Conservation (phyloP, 1,284 basidiomycete species). For the Cryptococcus hybrid region DNA sequence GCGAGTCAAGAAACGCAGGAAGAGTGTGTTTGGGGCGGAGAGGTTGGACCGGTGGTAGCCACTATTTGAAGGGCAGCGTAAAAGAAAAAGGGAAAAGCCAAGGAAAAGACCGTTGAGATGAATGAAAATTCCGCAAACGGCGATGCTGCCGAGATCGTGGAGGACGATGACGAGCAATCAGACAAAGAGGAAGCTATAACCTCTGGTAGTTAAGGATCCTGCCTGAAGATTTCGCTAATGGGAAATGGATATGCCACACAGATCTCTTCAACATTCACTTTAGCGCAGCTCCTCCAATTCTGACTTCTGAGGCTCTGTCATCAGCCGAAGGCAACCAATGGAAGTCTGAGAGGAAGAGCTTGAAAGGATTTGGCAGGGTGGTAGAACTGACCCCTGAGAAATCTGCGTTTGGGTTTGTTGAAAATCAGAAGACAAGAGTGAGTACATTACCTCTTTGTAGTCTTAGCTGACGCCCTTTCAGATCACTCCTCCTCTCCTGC, state of each 20-base stretch:
- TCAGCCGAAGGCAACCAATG: constrained; percentile 35
- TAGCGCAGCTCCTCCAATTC: constrained; percentile 31
- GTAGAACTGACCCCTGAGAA: constrained; percentile 57
- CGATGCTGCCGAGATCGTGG: constrained; percentile 10
- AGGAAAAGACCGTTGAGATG: constrained; percentile 5
- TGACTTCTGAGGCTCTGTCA: constrained; percentile 23
- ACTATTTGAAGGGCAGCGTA: constrained; percentile 12
- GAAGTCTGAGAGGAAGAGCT: constrained; percentile 18
- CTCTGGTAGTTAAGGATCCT: constrained; percentile 3
- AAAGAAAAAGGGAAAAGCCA: constrained; percentile 22
- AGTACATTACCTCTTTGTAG: constrained; percentile 12
- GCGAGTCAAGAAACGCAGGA: constrained; percentile 27
- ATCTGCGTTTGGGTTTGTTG: constrained; percentile 30
- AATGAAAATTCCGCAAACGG: constrained; percentile 15
- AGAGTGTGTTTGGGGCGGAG: constrained; percentile 46
- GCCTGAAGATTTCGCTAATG: not conserved
- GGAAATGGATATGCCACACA: constrained; percentile 14
- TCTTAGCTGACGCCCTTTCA: constrained; percentile 32
- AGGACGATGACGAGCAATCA: constrained; percentile 11
- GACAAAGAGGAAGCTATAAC: constrained; percentile 23
- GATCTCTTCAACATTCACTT: constrained; percentile 50
- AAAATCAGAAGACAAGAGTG: constrained; percentile 34
- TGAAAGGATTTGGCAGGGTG: constrained; percentile 56
- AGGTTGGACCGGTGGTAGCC: constrained; percentile 48
- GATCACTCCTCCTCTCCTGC: constrained; percentile 62